Evolutionary conservation across 202 grass and related monocot species (phyloP).

Genomic region (Tripidium arundinaceum): DNA sequence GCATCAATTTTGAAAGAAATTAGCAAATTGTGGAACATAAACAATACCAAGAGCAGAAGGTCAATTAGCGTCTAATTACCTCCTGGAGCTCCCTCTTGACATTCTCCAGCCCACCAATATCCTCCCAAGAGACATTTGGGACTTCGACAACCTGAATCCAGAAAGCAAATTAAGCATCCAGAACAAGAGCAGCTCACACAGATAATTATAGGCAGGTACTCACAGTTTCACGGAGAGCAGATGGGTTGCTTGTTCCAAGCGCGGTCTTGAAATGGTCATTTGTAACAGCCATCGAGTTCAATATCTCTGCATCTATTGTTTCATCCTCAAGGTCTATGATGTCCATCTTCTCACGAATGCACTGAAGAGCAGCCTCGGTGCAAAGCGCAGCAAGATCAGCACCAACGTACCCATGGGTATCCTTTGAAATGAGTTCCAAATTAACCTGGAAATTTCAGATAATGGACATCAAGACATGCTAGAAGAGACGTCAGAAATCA

Average conservation of each 20-base stretch:
- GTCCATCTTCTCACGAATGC: constrained; percentile 98
- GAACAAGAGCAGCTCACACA: background rate
- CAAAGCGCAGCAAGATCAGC: constrained; percentile 93
- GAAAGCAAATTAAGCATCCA: constrained; percentile 23
- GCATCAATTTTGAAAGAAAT: background rate
- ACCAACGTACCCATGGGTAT: constrained; percentile 93
- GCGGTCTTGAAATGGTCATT: constrained; percentile 98
- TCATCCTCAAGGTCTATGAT: constrained; percentile 98
- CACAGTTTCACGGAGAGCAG: constrained; percentile 99
- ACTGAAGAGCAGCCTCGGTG: constrained; percentile 94
- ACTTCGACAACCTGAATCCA: constrained; percentile 87
- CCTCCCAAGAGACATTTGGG: constrained; percentile 83
- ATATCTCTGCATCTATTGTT: constrained; percentile 88
- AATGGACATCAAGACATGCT: background rate
- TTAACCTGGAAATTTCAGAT: constrained; percentile 60
- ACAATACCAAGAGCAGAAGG: background rate
- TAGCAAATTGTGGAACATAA: background rate
- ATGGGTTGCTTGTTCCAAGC: constrained; percentile 89
- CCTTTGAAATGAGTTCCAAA: constrained; percentile 81
- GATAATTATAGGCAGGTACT: constrained; percentile 15
- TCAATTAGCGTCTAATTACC: constrained; percentile 33
- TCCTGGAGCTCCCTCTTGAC: constrained; percentile 96
- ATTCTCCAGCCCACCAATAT: constrained; percentile 92
- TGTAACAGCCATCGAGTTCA: constrained; percentile 93
- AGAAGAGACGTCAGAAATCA: background rate